Evolutionary conservation across 2,329 filamentous ascomycete species (phyloP).

Genomic region (Verticillium albo-atrum): DNA sequence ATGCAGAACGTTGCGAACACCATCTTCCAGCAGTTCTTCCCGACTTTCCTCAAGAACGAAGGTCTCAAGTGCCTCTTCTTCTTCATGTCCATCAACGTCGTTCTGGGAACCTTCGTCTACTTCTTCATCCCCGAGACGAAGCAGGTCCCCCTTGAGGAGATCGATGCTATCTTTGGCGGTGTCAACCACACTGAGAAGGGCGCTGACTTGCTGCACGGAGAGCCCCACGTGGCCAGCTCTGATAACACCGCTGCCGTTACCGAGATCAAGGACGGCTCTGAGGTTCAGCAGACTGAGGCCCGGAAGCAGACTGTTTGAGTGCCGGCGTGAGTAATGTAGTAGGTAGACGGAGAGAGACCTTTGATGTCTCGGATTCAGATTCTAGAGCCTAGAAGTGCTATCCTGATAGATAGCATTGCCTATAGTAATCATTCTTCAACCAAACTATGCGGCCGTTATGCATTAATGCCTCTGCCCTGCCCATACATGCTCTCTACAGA

Average conservation of each 20-base stretch:
- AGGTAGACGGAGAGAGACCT: too few species aligned
- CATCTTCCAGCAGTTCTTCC: conserved; percentile 68
- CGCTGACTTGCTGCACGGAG: conserved; percentile 34
- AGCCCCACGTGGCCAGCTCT: conserved; percentile 5
- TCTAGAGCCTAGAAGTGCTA: too few species aligned
- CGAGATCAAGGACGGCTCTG: conserved; percentile 7
- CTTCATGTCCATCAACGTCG: conserved; percentile 37
- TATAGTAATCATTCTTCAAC: too few species aligned
- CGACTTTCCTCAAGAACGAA: conserved; percentile 56
- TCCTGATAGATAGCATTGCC: too few species aligned
- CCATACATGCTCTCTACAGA: too few species aligned
- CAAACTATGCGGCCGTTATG: too few species aligned
- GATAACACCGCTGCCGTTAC: conserved; percentile 2
- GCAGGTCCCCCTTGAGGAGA: conserved; percentile 47
- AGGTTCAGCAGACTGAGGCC: conserved; percentile 2
- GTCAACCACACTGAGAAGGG: conserved; percentile 51
- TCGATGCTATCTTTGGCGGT: conserved; percentile 52
- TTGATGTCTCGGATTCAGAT: too few species aligned
- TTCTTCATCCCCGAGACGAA: conserved; percentile 50
- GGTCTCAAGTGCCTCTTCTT: conserved; percentile 37
- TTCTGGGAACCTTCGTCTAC: conserved; percentile 44
- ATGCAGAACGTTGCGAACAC: conserved; percentile 62
- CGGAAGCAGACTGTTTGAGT: background rate
- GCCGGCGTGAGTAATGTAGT: conserved; percentile 2
- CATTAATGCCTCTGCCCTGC: too few species aligned